phyloP scores from a whole-genome alignment of 2,329 filamentous ascomycete genomes.

The Macrophomina phaseolina region DNA sequence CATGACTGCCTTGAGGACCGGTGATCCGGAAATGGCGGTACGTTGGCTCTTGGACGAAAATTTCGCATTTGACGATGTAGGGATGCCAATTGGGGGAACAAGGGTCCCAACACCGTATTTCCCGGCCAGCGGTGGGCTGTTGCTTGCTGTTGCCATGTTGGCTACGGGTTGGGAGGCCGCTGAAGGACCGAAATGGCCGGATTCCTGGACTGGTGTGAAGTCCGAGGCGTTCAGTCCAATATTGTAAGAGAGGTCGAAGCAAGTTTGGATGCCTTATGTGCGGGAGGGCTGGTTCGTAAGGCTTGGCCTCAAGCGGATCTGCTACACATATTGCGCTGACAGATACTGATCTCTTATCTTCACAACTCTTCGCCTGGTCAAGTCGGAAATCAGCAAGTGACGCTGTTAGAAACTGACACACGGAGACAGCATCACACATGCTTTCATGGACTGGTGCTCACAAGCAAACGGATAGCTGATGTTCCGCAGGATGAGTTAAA shows the following conservation, averaged over 20 bases:
- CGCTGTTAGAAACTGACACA: background rate
- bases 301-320: background rate
- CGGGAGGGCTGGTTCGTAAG: background rate
- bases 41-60: conserved; percentile 54
- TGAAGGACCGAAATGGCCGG: conserved; percentile 55
- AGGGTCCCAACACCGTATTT: conserved; percentile 65
- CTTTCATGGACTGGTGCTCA: background rate
- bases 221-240: conserved; percentile 54
- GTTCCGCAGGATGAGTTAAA: conserved; percentile 11
- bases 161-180: conserved; percentile 61
- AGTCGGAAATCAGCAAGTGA: background rate
- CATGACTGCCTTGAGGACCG: conserved; percentile 38
- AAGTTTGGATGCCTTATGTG: conserved; percentile 8
- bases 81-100: conserved; percentile 59
- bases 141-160: conserved; percentile 63
- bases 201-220: conserved; percentile 52
- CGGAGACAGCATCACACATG: background rate
- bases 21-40: conserved; percentile 40
- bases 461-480: background rate
- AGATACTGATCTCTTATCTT: background rate
- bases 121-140: conserved; percentile 56
- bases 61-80: conserved; percentile 63
- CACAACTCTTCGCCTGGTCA: background rate
- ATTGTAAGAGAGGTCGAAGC: conserved; percentile 31
- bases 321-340: background rate